Evolutionary conservation across 2,329 filamentous ascomycete species (phyloP), one percentile per base, ranked within the genome.

Genomic region (Stagonosporopsis cucurbitacearum): DNA sequence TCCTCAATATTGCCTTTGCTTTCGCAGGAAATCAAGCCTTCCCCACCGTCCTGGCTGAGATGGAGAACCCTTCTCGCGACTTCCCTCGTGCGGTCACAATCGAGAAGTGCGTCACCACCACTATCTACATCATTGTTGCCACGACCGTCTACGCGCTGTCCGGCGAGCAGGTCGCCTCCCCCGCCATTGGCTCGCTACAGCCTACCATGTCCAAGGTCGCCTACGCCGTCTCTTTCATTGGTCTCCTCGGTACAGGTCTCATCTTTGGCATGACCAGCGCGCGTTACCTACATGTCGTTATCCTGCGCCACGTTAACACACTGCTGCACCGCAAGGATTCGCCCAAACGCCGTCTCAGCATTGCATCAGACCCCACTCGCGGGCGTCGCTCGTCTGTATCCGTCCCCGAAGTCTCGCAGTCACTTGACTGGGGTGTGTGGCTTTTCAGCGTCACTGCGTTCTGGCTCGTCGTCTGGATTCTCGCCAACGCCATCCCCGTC

Each of bases 11-110:
- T 35, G 66, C 63, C 2, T 70, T 70, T 49, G 63, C 67, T 6
- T 70, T 64, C 28, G 58, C 66, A 3, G 67, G 67, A n/a, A 69
- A 68, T 36, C 67, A 70, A 42, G 66, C 67, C 2, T 70, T 70
- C 4, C 65, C 65, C 1, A 69, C 66, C 2, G 66, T 70, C 15
- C 52, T 70, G 13, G 64, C 61, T 4, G 66, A 70, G 17, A 69
- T 70, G 67, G 60, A 67, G 30, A 64, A 69, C 42, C 65, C 67
- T 7, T 64, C 59, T 26, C 60, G 60, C 30, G 66, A 70, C 41
- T 70, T 67, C 25, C 65, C 66, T 8, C 64, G 62, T 17, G 65
- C 67, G 5, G 57, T 70, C 22, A 64, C 63, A 1, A 68, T 70
- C 46, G 66, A 70, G 40, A 68, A 67, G 33, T 67, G 66, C 33